Percentiles rank a stretch among this genome's conserved stretches.
Evolutionary conservation across 2,329 filamentous ascomycete genomes (phyloP).

Genomic region (Xylariaceae sp.): DNA sequence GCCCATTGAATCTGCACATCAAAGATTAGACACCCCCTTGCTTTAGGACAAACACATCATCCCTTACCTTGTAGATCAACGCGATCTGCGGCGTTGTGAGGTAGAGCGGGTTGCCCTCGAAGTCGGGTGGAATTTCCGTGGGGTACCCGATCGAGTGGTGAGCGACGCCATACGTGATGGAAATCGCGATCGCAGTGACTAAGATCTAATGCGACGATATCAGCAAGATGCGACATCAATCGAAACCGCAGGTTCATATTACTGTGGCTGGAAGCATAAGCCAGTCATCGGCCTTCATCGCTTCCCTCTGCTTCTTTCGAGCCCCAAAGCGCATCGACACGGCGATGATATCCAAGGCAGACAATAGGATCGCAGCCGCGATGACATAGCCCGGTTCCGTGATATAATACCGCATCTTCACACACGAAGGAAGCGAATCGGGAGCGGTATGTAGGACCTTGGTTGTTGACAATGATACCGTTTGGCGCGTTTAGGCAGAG

Average conservation of each 20-base stretch:
- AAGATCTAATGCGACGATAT: conserved; percentile 8
- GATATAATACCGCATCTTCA: not conserved
- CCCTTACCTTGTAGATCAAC: conserved; percentile 13
- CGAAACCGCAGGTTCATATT: not conserved
- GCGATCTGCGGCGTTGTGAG: conserved; percentile 8
- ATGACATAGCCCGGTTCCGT: conserved; percentile 15
- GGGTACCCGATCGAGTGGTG: conserved; percentile 14
- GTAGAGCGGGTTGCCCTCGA: conserved; percentile 1
- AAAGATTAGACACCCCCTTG: not conserved
- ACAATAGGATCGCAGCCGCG: conserved; percentile 12
- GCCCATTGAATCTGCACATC: conserved; percentile 21
- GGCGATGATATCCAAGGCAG: conserved; percentile 17
- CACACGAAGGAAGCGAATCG: not conserved
- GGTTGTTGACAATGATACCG: not conserved
- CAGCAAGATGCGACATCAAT: not conserved
- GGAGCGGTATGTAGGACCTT: not conserved
- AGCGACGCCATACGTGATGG: conserved; percentile 4
- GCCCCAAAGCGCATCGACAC: conserved; percentile 20
- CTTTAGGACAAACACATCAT: not conserved
- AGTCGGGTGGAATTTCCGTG: not conserved
- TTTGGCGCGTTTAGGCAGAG: not conserved
- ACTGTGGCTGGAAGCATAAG: conserved; percentile 24
- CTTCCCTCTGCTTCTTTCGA: conserved; percentile 15
- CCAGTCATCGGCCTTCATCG: conserved; percentile 22
- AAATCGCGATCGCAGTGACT: conserved; percentile 15